Evolutionary conservation across 208 protist species (phyloP).

Genomic region (Trypanosoma cruzi): DNA sequence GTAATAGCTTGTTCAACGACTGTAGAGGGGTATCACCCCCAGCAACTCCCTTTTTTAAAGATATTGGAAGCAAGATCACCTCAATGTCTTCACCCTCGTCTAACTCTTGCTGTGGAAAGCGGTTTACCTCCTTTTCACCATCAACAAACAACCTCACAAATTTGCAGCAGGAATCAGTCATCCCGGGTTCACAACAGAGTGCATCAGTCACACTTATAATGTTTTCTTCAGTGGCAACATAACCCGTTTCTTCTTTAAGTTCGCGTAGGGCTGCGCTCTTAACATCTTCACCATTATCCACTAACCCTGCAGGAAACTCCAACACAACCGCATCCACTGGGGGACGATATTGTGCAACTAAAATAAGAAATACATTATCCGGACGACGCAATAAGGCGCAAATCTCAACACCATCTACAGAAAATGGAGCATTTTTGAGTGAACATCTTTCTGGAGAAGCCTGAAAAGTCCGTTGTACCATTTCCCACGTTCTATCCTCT

Average conservation of each 20-base stretch:
- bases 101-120: slow-evolving; percentile 50
- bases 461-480: slow-evolving; percentile 59
- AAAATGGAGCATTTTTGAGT: slow-evolving; percentile 39
- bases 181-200: slow-evolving; percentile 59
- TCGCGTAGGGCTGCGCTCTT: slow-evolving; percentile 69
- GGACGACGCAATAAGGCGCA: slow-evolving; percentile 49
- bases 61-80: slow-evolving; percentile 64
- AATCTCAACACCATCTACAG: slow-evolving; percentile 74
- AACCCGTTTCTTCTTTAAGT: slow-evolving; percentile 86
- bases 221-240: slow-evolving; percentile 39
- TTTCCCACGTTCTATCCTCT: slow-evolving; percentile 50
- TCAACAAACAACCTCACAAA: slow-evolving; percentile 66
- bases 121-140: slow-evolving; percentile 47
- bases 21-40: slow-evolving; percentile 19
- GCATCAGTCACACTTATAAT: slow-evolving; percentile 45
- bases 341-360: slow-evolving; percentile 85
- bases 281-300: slow-evolving; percentile 64
- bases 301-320: slow-evolving; percentile 86
- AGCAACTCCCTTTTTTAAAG: neutral
- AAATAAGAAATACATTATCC: slow-evolving; percentile 47
- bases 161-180: slow-evolving; percentile 71
- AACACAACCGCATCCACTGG: slow-evolving; percentile 64
- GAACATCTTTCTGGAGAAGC: slow-evolving; percentile 34
- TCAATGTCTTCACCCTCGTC: slow-evolving; percentile 83
- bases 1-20: slow-evolving; percentile 29